A percentile compares a stretch with the other conserved stretches of the same genome.
phyloP scores from a whole-genome alignment of 768 basidiomycete species.

The Mycena polygramma region DNA sequence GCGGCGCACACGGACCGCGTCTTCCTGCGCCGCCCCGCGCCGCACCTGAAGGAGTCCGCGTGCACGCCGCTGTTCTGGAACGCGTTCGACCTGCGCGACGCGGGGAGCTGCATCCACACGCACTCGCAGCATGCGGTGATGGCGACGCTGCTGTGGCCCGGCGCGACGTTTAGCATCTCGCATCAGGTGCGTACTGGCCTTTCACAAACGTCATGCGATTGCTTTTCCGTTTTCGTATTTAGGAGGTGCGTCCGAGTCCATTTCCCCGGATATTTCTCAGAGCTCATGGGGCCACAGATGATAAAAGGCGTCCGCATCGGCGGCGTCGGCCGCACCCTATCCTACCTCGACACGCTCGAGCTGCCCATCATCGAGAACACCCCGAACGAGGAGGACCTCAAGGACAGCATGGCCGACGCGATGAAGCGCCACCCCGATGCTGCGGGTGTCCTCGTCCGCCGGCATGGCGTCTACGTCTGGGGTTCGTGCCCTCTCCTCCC shows the following conservation, averaged over 20 bases:
- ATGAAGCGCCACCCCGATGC: constrained; percentile 87
- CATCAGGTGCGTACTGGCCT: constrained; percentile 72
- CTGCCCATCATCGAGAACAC: constrained; percentile 94
- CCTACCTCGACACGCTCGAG: constrained; percentile 87
- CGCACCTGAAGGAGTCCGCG: constrained; percentile 84
- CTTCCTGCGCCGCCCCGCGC: constrained; percentile 81
- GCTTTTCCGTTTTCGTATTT: constrained; percentile 13
- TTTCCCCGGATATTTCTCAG: background rate
- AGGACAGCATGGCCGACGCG: constrained; percentile 89
- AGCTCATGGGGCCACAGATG: constrained; percentile 66
- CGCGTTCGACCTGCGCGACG: constrained; percentile 82
- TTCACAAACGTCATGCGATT: no score
- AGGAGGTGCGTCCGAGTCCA: constrained; percentile 57
- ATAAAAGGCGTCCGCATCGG: constrained; percentile 89
- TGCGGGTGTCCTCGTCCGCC: constrained; percentile 79
- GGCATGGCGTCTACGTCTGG: constrained; percentile 91
- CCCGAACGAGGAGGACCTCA: constrained; percentile 90
- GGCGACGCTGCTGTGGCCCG: constrained; percentile 84
- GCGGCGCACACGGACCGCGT: constrained; percentile 72
- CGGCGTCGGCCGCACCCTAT: constrained; percentile 81
- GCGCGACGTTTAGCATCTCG: constrained; percentile 80
- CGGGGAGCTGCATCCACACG: constrained; percentile 92
- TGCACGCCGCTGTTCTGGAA: constrained; percentile 96
- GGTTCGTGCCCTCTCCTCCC: constrained; percentile 54
- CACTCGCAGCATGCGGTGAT: constrained; percentile 93